A percentile compares a stretch with the other conserved stretches of the same genome.
phyloP scores from a whole-genome alignment of 176 grass and related monocot genomes.

The Luzula sylvatica region DNA sequence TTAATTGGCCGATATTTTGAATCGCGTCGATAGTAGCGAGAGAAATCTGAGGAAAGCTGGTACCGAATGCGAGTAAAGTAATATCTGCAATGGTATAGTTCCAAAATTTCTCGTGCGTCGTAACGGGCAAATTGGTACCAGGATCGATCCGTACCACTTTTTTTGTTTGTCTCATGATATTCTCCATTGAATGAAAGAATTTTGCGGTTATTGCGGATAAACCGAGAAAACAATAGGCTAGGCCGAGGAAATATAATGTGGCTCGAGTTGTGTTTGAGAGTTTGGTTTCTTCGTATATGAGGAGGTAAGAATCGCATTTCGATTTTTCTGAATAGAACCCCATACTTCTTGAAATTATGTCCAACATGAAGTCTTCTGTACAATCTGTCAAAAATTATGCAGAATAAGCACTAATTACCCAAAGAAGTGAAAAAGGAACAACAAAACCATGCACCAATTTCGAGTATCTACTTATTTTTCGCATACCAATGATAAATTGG shows the following conservation, averaged over 20 bases:
- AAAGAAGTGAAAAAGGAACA: neutral
- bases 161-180: conserved; percentile 45
- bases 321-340: conserved; percentile 6
- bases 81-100: conserved; percentile 85
- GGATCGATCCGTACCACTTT: conserved; percentile 35
- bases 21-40: conserved; percentile 76
- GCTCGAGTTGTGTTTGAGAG: conserved; percentile 34
- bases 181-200: conserved; percentile 88
- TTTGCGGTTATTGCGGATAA: conserved; percentile 53
- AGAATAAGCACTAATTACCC: no score
- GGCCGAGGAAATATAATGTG: conserved; percentile 33
- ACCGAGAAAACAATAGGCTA: conserved; percentile 70
- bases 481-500: no score
- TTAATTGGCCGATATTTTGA: conserved; percentile 51
- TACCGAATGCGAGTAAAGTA: conserved; percentile 78
- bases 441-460: neutral
- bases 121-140: conserved; percentile 11
- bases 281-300: conserved; percentile 40
- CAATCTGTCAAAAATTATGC: neutral
- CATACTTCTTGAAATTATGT: neutral
- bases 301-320: conserved; percentile 32
- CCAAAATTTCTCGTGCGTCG: conserved; percentile 67
- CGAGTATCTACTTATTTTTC: no score
- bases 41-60: conserved; percentile 93
- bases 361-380: conserved; percentile 9